Percentiles rank a stretch among this genome's conserved stretches.
phyloP scores from a whole-genome alignment of 2,329 filamentous ascomycete genomes.

The Sphaerulina vaccinii region DNA sequence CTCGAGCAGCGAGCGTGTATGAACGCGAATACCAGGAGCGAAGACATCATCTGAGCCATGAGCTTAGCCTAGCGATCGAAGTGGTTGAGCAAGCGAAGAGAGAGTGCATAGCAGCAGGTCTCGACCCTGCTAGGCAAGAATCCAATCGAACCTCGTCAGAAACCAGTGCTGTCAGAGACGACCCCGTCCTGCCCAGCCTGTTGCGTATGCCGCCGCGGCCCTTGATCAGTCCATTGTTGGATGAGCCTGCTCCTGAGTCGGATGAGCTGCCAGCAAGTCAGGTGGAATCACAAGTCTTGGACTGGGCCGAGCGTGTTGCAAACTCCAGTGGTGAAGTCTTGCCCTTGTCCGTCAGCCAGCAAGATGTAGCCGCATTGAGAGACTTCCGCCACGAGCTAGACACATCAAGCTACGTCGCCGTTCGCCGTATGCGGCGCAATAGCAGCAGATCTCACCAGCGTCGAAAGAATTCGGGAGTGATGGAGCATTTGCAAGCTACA shows the following conservation, averaged over 20 bases:
- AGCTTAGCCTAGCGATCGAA: background rate
- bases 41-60: background rate
- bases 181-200: too few relatives aligned
- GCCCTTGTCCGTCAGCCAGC: background rate
- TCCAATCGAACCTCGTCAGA: background rate
- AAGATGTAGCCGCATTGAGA: background rate
- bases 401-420: background rate
- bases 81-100: background rate
- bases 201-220: background rate
- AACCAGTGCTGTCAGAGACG: too few relatives aligned
- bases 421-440: background rate
- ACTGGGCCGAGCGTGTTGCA: background rate
- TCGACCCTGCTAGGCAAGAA: background rate
- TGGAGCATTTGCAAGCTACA: too few relatives aligned
- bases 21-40: background rate
- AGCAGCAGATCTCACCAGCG: too few relatives aligned
- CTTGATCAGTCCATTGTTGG: background rate
- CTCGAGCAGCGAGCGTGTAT: too few relatives aligned
- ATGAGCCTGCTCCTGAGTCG: background rate
- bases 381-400: background rate
- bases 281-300: background rate
- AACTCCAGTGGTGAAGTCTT: background rate
- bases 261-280: background rate
- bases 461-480: too few relatives aligned
- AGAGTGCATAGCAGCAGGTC: background rate